Base-by-base conservation (phyloP, 345 rosid species). In the Boechera divaricarpa region DNA sequence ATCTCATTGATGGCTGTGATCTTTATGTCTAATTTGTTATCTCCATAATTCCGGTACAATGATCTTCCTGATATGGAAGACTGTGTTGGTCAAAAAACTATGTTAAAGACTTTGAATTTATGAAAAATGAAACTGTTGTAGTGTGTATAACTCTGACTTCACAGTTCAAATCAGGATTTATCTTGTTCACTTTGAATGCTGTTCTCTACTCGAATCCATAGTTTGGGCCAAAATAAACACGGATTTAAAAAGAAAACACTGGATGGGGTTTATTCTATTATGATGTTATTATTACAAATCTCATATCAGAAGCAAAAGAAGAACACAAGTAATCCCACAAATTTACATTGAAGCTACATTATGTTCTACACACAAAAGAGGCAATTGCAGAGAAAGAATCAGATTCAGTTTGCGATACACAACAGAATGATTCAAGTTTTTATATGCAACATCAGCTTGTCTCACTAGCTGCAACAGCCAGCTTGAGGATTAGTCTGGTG, bases 391-490 rank as follows among this genome's bases (percentile, higher is more conserved):
- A 59, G 65, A 62, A 67, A 60, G 64, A 73, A 59, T 65, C 47
- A 44, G 41, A 36, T 10, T 57, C 13, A 48, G 41, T 21, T 41
- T 29, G 48, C 16, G 7, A 76, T 68, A 52, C 60, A 41, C 70
- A 53, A 6, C n/a, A 11, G 70, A 67, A 63, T 62, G 13, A 54
- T 6, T 36, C 7, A 51, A 63, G 61, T 9, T 15, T 35, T 18
- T 5, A 11, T 69, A 41, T 38, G 72, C 33, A n/a, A 57, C 13
- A 35, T 75, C 4, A 49, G 45, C 33, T 4, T 4, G 42, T 36
- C 41, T 81, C 67, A 85, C 15, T 77, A 80, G 79, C 78, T 63
- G 75, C 97, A 95, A 73, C 98, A 90, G 3, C 89, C 82, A 0
- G 73, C 49, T 0, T 56, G 79, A 29, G 82, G 18, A 62, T 72